Evolutionary conservation across 805 yeast genomes (phyloP).

Genomic region (Candida tammaniensis): DNA sequence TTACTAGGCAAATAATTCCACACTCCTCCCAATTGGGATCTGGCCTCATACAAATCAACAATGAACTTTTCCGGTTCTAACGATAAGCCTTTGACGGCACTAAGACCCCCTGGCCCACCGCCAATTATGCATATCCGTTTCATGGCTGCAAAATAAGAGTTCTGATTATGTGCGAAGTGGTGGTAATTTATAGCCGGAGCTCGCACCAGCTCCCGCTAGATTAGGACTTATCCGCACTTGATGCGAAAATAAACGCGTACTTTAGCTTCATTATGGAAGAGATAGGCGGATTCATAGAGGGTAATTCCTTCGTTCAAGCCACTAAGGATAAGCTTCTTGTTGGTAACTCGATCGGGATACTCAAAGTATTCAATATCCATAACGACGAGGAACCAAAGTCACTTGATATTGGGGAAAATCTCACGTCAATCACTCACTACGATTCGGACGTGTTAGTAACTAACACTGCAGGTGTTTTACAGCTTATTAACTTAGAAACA

Average conservation of each 20-base stretch:
- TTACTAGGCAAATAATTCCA: slow-evolving; percentile 48
- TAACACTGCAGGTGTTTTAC: slow-evolving; percentile 43
- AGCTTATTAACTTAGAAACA: slow-evolving; percentile 31
- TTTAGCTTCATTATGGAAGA: slow-evolving; percentile 2
- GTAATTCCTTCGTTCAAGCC: slow-evolving; percentile 33
- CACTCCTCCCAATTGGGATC: slow-evolving; percentile 67
- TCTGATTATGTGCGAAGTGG: not conserved
- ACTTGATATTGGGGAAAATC: slow-evolving; percentile 46
- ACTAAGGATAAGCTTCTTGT: slow-evolving; percentile 36
- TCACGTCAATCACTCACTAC: slow-evolving; percentile 37
- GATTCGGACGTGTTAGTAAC: slow-evolving; percentile 28
- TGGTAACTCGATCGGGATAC: slow-evolving; percentile 53
- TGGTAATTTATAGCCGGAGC: not conserved
- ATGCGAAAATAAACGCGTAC: not conserved
- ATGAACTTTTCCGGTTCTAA: slow-evolving; percentile 45
- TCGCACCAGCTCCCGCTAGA: not conserved
- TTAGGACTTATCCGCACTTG: not conserved
- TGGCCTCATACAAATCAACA: slow-evolving; percentile 59
- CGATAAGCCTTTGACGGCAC: slow-evolving; percentile 59
- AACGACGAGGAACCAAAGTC: slow-evolving; percentile 61
- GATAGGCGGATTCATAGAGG: slow-evolving; percentile 41
- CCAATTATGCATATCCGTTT: slow-evolving; percentile 65
- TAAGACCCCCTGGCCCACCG: slow-evolving; percentile 75
- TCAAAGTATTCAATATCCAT: slow-evolving; percentile 47
- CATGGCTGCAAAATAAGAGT: not conserved